Conservation (phyloP, 2,329 filamentous ascomycete species). For the Ophiostoma pallidulum region DNA sequence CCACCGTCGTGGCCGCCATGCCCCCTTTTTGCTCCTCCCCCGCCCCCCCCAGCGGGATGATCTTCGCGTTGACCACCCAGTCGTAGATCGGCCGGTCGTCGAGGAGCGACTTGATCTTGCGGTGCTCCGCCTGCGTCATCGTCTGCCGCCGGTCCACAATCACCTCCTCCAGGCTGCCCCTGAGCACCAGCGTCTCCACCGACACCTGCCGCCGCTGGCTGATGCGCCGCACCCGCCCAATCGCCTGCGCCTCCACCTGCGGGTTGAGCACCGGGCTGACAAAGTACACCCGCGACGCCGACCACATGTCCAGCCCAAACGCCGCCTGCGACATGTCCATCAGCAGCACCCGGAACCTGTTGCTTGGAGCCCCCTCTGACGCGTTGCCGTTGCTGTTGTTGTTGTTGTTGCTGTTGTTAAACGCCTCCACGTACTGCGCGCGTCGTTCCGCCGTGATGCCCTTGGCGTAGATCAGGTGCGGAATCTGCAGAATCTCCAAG, state of each 20-base stretch:
- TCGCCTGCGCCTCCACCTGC: slow-evolving; percentile 77
- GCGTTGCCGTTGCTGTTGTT: slow-evolving; percentile 17
- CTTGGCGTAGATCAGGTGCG: slow-evolving; percentile 59
- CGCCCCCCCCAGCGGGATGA: slow-evolving; percentile 27
- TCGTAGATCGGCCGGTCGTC: slow-evolving; percentile 47
- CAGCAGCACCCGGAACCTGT: slow-evolving; percentile 61
- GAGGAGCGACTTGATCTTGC: slow-evolving; percentile 45
- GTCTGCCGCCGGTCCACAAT: slow-evolving; percentile 64
- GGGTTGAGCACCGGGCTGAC: slow-evolving; percentile 81
- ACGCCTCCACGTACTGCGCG: slow-evolving; percentile 67
- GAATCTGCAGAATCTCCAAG: slow-evolving; percentile 60
- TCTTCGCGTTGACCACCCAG: slow-evolving; percentile 47
- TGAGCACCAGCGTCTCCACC: slow-evolving; percentile 78
- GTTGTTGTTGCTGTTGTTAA: slow-evolving; percentile 41
- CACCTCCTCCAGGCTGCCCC: slow-evolving; percentile 72
- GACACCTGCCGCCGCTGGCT: slow-evolving; percentile 70
- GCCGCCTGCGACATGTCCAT: slow-evolving; percentile 90
- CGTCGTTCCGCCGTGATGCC: slow-evolving; percentile 51
- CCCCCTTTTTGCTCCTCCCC: no score
- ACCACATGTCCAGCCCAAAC: slow-evolving; percentile 75
- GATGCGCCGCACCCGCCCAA: slow-evolving; percentile 82
- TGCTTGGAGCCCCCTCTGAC: slow-evolving; percentile 18
- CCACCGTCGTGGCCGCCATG: not conserved
- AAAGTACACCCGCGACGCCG: slow-evolving; percentile 80
- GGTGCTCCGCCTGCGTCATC: slow-evolving; percentile 62